Evolutionary conservation across 164 flowering plant species (phyloP).

Genomic region (Cinnamomum chago): DNA sequence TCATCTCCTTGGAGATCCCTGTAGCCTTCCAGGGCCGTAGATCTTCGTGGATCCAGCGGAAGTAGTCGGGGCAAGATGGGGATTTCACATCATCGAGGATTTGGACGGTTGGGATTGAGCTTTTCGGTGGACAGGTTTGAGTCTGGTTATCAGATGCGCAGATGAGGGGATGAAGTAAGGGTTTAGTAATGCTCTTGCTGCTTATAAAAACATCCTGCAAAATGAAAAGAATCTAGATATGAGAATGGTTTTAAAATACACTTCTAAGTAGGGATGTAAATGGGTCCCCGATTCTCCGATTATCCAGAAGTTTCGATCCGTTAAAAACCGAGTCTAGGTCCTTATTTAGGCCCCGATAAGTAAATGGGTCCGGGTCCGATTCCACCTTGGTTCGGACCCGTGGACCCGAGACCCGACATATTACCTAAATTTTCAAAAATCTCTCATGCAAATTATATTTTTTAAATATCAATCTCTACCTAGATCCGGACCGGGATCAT

Average conservation of each 20-base stretch:
- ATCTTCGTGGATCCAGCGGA: slow-evolving; percentile 58
- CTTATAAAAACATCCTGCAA: neutral
- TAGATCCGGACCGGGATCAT: no score
- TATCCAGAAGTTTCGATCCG: no score
- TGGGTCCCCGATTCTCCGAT: no score
- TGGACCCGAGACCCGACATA: no score
- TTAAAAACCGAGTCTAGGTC: no score
- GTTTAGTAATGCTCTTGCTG: neutral
- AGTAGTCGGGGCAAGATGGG: slow-evolving; percentile 37
- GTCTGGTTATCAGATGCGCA: slow-evolving; percentile 37
- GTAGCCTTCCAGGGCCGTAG: slow-evolving; percentile 36
- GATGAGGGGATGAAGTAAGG: slow-evolving; percentile 28
- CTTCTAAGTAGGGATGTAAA: no score
- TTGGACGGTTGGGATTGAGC: neutral
- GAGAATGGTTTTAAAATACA: neutral
- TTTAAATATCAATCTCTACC: no score
- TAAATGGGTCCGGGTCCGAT: no score
- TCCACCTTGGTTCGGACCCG: no score
- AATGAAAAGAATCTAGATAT: neutral
- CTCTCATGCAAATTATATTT: no score
- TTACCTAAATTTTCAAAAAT: no score
- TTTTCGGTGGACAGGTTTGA: slow-evolving; percentile 29
- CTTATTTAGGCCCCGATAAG: no score
- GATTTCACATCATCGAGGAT: neutral
- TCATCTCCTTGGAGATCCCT: slow-evolving; percentile 42